Conservation (phyloP, 495 filamentous ascomycete genomes). For the Glutinoglossum americanum region DNA sequence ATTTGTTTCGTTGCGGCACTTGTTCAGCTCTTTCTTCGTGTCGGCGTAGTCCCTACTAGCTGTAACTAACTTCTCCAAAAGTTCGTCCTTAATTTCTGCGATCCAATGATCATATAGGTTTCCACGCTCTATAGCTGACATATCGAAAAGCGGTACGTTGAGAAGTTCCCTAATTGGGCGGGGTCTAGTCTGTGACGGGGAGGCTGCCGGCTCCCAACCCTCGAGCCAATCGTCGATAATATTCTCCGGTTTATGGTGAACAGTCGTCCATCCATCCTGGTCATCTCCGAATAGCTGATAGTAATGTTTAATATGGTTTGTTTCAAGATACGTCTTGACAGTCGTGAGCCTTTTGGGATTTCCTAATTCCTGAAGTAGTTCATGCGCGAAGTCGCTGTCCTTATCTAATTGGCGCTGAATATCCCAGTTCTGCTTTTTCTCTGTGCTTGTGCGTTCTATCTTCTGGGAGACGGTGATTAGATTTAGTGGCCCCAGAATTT, state of each 20-base stretch:
- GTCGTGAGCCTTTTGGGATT: slow-evolving; percentile 7
- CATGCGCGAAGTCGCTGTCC: slow-evolving; percentile 9
- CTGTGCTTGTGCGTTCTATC: slow-evolving; percentile 19
- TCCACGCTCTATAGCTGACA: slow-evolving; percentile 11
- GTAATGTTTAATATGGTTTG: not conserved
- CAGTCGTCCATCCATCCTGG: slow-evolving; percentile 12
- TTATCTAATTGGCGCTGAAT: slow-evolving; percentile 13
- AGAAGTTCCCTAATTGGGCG: slow-evolving; percentile 8
- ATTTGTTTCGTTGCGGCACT: slow-evolving; percentile 26
- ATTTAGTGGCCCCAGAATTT: slow-evolving; percentile 26
- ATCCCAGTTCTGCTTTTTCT: slow-evolving; percentile 16
- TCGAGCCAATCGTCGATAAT: slow-evolving; percentile 1
- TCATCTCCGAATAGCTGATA: slow-evolving; percentile 1
- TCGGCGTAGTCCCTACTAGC: slow-evolving; percentile 15
- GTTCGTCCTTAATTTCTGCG: slow-evolving; percentile 16
- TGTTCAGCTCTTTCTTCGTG: slow-evolving; percentile 17
- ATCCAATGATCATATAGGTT: slow-evolving; percentile 23
- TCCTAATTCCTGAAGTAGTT: slow-evolving; percentile 15
- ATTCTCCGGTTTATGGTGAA: slow-evolving; percentile 1
- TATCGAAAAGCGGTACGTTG: slow-evolving; percentile 3
- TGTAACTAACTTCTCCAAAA: slow-evolving; percentile 16
- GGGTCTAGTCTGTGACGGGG: not conserved
- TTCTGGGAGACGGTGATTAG: slow-evolving; percentile 20
- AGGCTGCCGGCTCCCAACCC: not conserved
- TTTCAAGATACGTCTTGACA: not conserved